Conservation (phyloP, 2,329 filamentous ascomycete species). For the Pestalotiopsis fici region DNA sequence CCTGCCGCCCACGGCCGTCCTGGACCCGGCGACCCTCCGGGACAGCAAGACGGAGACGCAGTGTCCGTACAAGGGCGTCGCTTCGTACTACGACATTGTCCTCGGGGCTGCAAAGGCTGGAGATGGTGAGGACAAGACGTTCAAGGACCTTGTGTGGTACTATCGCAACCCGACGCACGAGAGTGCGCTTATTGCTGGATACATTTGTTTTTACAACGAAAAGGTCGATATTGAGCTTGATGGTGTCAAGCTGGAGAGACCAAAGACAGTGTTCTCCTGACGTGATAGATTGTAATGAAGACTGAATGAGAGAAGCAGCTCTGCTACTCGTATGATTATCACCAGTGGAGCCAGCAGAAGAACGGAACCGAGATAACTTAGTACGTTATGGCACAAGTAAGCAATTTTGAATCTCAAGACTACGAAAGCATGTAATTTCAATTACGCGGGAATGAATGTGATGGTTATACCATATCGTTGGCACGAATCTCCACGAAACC, state of each 20-base stretch:
- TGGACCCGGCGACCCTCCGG: conserved; percentile 41
- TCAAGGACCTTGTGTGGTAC: conserved; percentile 61
- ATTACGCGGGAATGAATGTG: too few species aligned
- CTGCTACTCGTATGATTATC: too few species aligned
- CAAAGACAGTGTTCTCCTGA: conserved; percentile 25
- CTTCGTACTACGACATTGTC: conserved; percentile 62
- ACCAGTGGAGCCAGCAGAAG: too few species aligned
- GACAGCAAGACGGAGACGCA: conserved; percentile 53
- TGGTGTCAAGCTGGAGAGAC: conserved; percentile 39
- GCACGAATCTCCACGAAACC: too few species aligned
- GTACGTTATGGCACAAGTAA: too few species aligned
- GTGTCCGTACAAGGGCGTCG: conserved; percentile 70
- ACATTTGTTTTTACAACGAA: conserved; percentile 68
- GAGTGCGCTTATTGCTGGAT: conserved; percentile 54
- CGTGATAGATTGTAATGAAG: not conserved
- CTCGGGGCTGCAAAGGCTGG: too few species aligned
- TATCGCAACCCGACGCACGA: conserved; percentile 60
- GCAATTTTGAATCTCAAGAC: too few species aligned
- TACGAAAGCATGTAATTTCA: too few species aligned
- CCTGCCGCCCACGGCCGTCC: conserved; percentile 51
- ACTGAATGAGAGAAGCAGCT: not conserved
- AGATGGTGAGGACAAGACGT: not conserved
- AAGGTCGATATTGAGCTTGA: conserved; percentile 65
- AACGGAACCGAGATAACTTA: too few species aligned
- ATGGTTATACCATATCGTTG: too few species aligned